These are phyloP conservation scores for Tetrahymena malaccensis DNA, from an alignment of 73 alveolate genomes.

Conservation along the genomic window DNA sequence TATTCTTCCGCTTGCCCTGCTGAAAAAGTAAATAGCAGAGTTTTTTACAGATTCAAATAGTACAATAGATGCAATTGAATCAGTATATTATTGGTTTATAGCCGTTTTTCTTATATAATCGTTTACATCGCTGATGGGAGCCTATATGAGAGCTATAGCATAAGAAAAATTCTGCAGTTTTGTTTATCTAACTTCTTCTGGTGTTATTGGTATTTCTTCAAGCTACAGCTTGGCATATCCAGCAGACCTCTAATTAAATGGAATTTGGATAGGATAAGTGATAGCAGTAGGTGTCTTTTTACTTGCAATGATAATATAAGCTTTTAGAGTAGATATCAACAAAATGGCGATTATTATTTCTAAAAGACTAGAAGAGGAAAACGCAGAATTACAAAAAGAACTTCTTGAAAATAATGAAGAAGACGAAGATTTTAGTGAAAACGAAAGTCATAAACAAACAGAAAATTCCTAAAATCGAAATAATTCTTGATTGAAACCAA, in stretches of 20 bases:
- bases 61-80: not conserved
- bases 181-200: not conserved
- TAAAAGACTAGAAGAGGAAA: not conserved
- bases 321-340: not conserved
- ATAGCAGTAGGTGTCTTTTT: not conserved
- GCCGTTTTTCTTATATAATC: not conserved
- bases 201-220: not conserved
- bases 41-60: not conserved
- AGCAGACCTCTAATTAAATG: not conserved
- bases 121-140: not conserved
- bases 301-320: not conserved
- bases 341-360: not conserved
- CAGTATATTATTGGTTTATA: not conserved
- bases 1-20: not conserved
- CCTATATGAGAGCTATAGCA: not conserved
- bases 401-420: not conserved
- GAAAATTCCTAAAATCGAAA: not conserved
- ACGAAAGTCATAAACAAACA: not conserved
- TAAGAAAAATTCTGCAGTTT: not conserved
- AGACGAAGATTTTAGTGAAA: not conserved
- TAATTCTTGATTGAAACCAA: not conserved
- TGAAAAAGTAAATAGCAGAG: not conserved
- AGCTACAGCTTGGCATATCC: not conserved
- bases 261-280: not conserved
- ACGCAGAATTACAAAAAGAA: not conserved